Evolutionary conservation across 208 protist species (phyloP).

Genomic region (Trypanosoma theileri): DNA sequence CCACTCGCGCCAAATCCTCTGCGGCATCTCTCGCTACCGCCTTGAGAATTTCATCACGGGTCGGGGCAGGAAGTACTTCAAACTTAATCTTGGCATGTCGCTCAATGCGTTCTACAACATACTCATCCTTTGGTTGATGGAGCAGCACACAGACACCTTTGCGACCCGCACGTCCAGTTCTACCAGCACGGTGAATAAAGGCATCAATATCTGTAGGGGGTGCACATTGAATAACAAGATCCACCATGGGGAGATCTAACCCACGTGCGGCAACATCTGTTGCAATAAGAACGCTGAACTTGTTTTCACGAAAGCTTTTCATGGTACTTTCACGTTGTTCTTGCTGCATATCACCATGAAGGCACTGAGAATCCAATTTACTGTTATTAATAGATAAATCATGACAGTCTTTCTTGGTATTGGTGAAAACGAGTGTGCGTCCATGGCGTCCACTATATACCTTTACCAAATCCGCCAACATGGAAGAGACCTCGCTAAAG

Average conservation of each 20-base stretch:
- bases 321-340: conserved; percentile 92
- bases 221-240: conserved; percentile 89
- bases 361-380: conserved; percentile 93
- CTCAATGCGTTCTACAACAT: conserved; percentile 89
- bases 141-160: conserved; percentile 90
- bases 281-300: conserved; percentile 93
- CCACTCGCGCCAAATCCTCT: conserved; percentile 87
- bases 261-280: conserved; percentile 92
- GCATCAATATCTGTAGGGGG: conserved; percentile 89
- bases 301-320: conserved; percentile 92
- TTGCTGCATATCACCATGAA: conserved; percentile 96
- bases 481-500: conserved; percentile 85
- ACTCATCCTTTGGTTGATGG: conserved; percentile 84
- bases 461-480: conserved; percentile 91
- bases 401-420: conserved; percentile 92
- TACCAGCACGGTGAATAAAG: conserved; percentile 97
- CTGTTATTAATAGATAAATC: conserved; percentile 89
- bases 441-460: conserved; percentile 87
- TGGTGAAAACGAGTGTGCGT: conserved; percentile 92
- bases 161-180: conserved; percentile 94
- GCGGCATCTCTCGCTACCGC: conserved; percentile 81
- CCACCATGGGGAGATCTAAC: conserved; percentile 86
- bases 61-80: conserved; percentile 82
- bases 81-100: conserved; percentile 91
- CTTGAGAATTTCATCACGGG: conserved; percentile 85